Base-by-base conservation (phyloP, 768 basidiomycete genomes). In the Trametes cingulata region DNA sequence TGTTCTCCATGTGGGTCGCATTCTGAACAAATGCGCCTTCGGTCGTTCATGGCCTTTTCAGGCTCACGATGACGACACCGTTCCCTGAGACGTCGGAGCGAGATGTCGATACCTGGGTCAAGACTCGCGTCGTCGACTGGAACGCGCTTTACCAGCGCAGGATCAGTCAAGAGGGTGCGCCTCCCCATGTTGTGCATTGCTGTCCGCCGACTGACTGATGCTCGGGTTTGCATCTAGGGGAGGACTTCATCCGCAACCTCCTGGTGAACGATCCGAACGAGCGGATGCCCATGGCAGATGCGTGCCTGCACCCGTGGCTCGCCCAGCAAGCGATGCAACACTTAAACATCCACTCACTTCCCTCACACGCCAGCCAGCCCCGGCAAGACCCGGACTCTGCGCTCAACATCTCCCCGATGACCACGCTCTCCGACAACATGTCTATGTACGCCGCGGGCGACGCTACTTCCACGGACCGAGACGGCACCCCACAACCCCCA, bases 261-360 rank as follows among this genome's bases (percentile, higher is more conserved):
- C 82, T 98, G 15, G 80, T 84, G 51, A 75, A 77, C 39, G 78
- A 91, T 54, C 92, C 94, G 0, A 63, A 62, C 0, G 60, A 70
- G 14, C 86, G 95, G n/a, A 83, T 96, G 82, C 84, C 86, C 7
- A 79, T 95, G 60, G 75, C 78, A 2, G 78, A 82, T 0, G 88
- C 94, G 0, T 80, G 90, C 10, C 25, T 72, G 0, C 94, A 98
- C 66, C 83, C 85, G 0, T 98, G 96, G 96, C 79, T 98, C 2
- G 37, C 61, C 43, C 42, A 14, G 27, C 52, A 63, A 10, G 36
- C 52, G 2, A 7, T 36, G n/a, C 56, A 45, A 2, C 55, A 51
- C 15, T 48, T n/a, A 3, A 39, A 56, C 17, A 20, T 24, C 14
- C 29, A 4, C 29, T 33, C 29, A 33, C 29, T 5, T 10, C 4